Evolutionary conservation across 148 eudicot species (phyloP), one percentile per base, ranked within the genome.

Genomic region (Tetragonia tetragonoides): DNA sequence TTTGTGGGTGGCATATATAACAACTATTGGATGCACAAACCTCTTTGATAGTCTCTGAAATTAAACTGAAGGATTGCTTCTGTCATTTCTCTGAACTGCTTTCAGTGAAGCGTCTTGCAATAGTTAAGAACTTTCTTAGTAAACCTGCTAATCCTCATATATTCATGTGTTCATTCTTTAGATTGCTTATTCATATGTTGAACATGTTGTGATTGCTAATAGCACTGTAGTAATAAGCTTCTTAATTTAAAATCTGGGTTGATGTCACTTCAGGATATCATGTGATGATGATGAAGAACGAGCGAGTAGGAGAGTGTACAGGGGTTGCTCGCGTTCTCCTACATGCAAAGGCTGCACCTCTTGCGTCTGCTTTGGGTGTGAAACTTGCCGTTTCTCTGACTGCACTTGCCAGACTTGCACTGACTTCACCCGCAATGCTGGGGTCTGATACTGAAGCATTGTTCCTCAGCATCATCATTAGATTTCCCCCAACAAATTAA

Each of bases 281-380:
- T 92, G 97, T 34, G 82, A 82, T 54, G 85, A 88, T 41, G 90
- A 88, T 60, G 93, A 92, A 77, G 97, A 92, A 59, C 79, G 97
- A 47, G 93, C 88, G 21, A 88, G 88, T 73, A 83, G 97, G 46
- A 87, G 84, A 74, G 83, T 84, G 9, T 87, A 84, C 67, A 85
- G 88, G 74, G 90, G 93, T 6, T 92, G 97, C 81, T 49, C 84
- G 9, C 85, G 85, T 21, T 77, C 81, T 34, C 80, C 89, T 40
- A 84, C 87, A 21, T 92, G 97, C 82, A 77, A 49, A 78, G 97
- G 97, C 0, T 92, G 97, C 87, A 86, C 87, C 7, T 87, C 89
- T 70, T 92, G 97, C 49, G 93, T 90, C 41, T 92, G 97, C 70
- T 90, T 92, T 15, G 92, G 97, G 28, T 92, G 97, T 63, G 82